phyloP scores from a whole-genome alignment of 106 monocot genomes.

The Acanthochlamys bracteata region DNA sequence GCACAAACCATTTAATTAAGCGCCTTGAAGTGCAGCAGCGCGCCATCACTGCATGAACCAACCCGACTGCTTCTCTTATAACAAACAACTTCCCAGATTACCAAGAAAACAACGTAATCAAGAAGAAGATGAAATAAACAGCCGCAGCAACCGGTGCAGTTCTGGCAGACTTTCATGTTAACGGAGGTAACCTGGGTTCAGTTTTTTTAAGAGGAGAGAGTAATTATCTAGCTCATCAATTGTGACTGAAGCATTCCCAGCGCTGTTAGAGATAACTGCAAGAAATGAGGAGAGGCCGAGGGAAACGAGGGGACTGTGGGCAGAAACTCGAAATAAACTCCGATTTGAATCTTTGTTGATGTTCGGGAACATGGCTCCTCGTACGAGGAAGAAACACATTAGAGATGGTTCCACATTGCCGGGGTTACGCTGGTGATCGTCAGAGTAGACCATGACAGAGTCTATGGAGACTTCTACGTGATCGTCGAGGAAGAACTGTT shows the following conservation, averaged over 20 bases:
- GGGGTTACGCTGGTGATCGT: background rate
- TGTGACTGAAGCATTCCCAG: slow-evolving; percentile 1
- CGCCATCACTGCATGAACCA: slow-evolving; percentile 42
- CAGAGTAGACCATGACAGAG: slow-evolving; percentile 10
- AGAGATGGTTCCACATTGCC: slow-evolving; percentile 3
- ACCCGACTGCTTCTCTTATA: slow-evolving; percentile 14
- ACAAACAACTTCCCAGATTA: slow-evolving; percentile 15
- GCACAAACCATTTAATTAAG: slow-evolving; percentile 46
- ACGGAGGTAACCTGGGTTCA: slow-evolving; percentile 14
- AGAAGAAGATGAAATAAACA: slow-evolving; percentile 25
- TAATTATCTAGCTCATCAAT: slow-evolving; percentile 30
- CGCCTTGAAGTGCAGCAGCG: slow-evolving; percentile 47
- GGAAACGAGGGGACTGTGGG: slow-evolving; percentile 22
- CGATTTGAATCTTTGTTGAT: slow-evolving; percentile 25
- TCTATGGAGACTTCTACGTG: slow-evolving; percentile 16
- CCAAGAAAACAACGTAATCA: slow-evolving; percentile 24
- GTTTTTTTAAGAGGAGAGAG: slow-evolving; percentile 29
- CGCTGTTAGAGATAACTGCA: background rate
- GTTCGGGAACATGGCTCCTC: slow-evolving; percentile 1
- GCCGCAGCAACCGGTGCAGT: slow-evolving; percentile 18
- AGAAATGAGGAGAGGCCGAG: slow-evolving; percentile 14
- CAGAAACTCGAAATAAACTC: slow-evolving; percentile 16
- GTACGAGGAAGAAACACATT: slow-evolving; percentile 38
- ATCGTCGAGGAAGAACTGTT: slow-evolving; percentile 29
- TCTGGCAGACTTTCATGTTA: slow-evolving; percentile 39